phyloP scores from a whole-genome alignment of 1,284 basidiomycete species.

The Puccinia triticina region DNA sequence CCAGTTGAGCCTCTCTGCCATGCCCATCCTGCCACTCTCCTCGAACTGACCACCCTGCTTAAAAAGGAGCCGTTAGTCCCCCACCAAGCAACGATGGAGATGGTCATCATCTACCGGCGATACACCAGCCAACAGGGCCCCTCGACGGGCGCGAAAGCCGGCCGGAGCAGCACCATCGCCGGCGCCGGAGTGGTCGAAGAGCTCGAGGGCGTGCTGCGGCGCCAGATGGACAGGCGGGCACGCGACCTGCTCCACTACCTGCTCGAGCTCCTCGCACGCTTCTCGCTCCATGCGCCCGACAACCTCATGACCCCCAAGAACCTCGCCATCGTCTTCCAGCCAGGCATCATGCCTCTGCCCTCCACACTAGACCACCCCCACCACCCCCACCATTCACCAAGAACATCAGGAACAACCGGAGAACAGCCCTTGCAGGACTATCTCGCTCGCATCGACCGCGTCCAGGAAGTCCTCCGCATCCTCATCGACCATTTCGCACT shows the following conservation, averaged over 20 bases:
- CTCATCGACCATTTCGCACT: conserved; percentile 13
- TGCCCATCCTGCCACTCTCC: too few relatives aligned
- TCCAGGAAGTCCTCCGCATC: background rate
- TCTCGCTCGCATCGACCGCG: background rate
- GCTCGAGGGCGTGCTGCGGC: background rate
- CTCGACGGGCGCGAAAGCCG: too few relatives aligned
- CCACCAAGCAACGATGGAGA: background rate
- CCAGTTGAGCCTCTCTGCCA: conserved; percentile 24
- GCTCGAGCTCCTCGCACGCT: background rate
- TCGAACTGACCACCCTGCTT: too few relatives aligned
- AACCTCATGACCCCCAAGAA: conserved; percentile 96
- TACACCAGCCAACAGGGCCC: background rate
- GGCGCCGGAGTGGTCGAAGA: background rate
- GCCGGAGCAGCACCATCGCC: too few relatives aligned
- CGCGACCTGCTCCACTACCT: background rate
- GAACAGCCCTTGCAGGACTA: conserved; percentile 6
- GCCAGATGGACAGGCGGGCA: background rate
- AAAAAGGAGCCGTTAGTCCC: conserved; percentile 28
- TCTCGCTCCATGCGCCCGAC: conserved; percentile 61
- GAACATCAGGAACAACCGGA: too few relatives aligned
- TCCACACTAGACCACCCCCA: background rate
- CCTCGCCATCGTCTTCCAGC: conserved; percentile 98
- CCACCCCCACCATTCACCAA: background rate
- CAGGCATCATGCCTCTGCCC: conserved; percentile 63
- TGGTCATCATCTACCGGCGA: background rate